A percentile compares a stretch with the other conserved stretches of the same genome.
phyloP scores from a whole-genome alignment of 305 asterid species.

The Solanum aculeatissimum region DNA sequence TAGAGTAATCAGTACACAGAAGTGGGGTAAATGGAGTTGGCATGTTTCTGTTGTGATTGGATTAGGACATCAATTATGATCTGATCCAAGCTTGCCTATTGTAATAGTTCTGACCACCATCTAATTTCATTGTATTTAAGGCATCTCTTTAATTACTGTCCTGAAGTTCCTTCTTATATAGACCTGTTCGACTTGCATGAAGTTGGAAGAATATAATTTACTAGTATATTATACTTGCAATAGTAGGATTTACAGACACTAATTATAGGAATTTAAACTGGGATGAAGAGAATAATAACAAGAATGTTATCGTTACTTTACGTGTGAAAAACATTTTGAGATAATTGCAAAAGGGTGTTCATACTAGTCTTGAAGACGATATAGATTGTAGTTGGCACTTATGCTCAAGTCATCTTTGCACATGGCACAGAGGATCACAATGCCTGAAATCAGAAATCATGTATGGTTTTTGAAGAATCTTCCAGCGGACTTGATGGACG shows the following conservation, averaged over 20 bases:
- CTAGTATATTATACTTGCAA: not conserved
- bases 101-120: not conserved
- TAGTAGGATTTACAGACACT: not conserved
- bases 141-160: not conserved
- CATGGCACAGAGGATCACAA: conserved; percentile 73
- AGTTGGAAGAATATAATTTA: not conserved
- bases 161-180: not conserved
- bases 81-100: not conserved
- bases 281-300: not conserved
- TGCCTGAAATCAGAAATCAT: conserved; percentile 65
- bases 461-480: conserved; percentile 85
- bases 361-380: not conserved
- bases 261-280: not conserved
- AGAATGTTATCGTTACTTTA: not conserved
- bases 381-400: not conserved
- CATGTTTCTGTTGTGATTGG: not conserved
- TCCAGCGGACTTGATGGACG: conserved; percentile 87
- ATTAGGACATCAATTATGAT: not conserved
- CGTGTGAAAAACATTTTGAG: not conserved
- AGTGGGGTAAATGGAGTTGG: not conserved
- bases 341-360: not conserved
- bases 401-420: not conserved
- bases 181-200: not conserved
- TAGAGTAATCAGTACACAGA: not conserved
- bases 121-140: not conserved